Base-by-base conservation (phyloP, 306 rosid species). In the Fragaria nilgerrensis region DNA sequence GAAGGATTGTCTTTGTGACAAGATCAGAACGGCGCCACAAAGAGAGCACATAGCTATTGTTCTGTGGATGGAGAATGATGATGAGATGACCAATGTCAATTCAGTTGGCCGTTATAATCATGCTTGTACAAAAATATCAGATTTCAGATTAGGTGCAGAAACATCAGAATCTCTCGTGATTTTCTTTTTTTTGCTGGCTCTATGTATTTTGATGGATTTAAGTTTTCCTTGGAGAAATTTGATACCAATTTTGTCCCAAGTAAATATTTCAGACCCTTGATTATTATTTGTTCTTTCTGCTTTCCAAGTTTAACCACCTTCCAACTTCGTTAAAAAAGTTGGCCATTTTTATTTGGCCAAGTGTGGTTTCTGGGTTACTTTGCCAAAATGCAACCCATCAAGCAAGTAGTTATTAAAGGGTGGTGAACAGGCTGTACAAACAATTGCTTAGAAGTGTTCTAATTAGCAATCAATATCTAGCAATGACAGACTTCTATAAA, bases 401-500 rank as follows among this genome's bases (percentile, higher is more conserved):
- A 65, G 25, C 47, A 16, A 32, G 39, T 1, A 7, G 9, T n/a
- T 56, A 9, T 16, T 2, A 37, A 9, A 66, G 71, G 27, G 49
- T 6, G 43, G 71, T 66, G 70, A 65, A 36, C 25, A 65, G 43
- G 14, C 47, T 4, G 49, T 65, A 22, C 39, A 47, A 47, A n/a
- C 32, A 72, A 45, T 23, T 29, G 17, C 48, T 56, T 45, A 32
- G 1, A 29, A 17, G 74, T 6, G 58, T 32, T 55, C 27, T 69
- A 50, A 77, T 48, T 37, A 44, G 55, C 39, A 44, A 76, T 44
- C 17, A 1, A 56, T 25, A 44, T 25, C 2, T 29, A 75, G 71
- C 32, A 50, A 23, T 53, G 66, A 25, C 72, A 65, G 74, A 68
- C 52, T 68, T 69, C 2, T 22, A 41, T 68, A 73, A 68, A 41